Percentiles rank a stretch among this genome's conserved stretches.
Evolutionary conservation across 805 yeast species (phyloP).

Genomic region (Candida odintsovae): DNA sequence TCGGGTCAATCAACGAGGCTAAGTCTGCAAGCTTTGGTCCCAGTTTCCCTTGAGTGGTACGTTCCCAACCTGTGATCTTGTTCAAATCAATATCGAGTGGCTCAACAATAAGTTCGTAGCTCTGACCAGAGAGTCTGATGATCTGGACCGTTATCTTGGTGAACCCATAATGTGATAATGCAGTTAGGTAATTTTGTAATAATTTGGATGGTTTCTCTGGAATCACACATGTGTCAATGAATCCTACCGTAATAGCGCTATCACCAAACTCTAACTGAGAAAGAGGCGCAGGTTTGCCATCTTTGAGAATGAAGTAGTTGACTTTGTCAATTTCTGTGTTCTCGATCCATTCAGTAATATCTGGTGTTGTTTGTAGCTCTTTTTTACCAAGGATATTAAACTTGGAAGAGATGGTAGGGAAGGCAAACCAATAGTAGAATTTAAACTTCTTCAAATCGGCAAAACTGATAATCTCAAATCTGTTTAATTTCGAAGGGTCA

Average conservation of each 20-base stretch:
- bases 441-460: slow-evolving; percentile 87
- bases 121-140: slow-evolving; percentile 29
- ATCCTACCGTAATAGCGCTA: slow-evolving; percentile 24
- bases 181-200: slow-evolving; percentile 52
- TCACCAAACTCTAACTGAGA: slow-evolving; percentile 10
- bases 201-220: slow-evolving; percentile 42
- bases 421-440: slow-evolving; percentile 86
- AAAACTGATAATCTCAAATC: slow-evolving; percentile 56
- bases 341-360: slow-evolving; percentile 9
- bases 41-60: slow-evolving; percentile 63
- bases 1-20: slow-evolving; percentile 75
- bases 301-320: slow-evolving; percentile 26
- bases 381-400: slow-evolving; percentile 33
- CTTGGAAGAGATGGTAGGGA: slow-evolving; percentile 54
- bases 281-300: slow-evolving; percentile 11
- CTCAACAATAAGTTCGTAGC: slow-evolving; percentile 25
- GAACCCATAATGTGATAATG: slow-evolving; percentile 33
- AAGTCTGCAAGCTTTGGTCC: slow-evolving; percentile 83
- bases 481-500: slow-evolving; percentile 35
- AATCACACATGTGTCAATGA: slow-evolving; percentile 34
- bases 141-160: slow-evolving; percentile 32
- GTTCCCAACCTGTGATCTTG: slow-evolving; percentile 84
- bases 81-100: slow-evolving; percentile 9
- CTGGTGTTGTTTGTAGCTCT: slow-evolving; percentile 6
- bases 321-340: slow-evolving; percentile 11